These are phyloP conservation scores for Monosporascus sp. DNA, from an alignment of 2,329 filamentous ascomycete species.

Conservation along the genomic window DNA sequence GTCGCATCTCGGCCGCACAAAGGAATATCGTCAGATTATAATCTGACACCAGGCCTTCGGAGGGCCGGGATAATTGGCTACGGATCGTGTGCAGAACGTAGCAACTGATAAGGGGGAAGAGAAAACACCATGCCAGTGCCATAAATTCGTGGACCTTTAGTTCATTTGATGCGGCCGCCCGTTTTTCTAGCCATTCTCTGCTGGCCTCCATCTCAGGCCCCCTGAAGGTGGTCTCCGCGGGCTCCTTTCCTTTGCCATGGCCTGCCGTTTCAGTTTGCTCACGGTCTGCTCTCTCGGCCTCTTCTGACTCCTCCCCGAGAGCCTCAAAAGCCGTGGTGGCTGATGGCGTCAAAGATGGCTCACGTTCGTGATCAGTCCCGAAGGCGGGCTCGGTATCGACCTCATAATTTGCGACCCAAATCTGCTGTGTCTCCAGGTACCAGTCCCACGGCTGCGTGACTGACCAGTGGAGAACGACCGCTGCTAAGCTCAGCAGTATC, in stretches of 20 bases:
- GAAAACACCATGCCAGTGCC: conserved; percentile 72
- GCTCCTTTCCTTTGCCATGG: background rate
- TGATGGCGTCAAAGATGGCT: conserved; percentile 17
- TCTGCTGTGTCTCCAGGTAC: conserved; percentile 66
- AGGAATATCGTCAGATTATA: conserved; percentile 91
- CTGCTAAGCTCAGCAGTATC: conserved; percentile 71
- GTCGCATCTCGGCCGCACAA: conserved; percentile 78
- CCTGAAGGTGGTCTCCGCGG: conserved; percentile 1
- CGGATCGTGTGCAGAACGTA: conserved; percentile 79
- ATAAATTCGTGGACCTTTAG: conserved; percentile 69
- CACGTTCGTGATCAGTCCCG: conserved; percentile 40
- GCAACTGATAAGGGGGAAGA: conserved; percentile 72
- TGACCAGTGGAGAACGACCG: conserved; percentile 87
- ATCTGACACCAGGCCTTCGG: conserved; percentile 83
- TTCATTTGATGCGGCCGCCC: conserved; percentile 48
- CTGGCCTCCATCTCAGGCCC: conserved; percentile 9
- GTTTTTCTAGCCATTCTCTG: conserved; percentile 15
- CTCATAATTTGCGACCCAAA: conserved; percentile 47
- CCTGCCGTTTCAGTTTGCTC: conserved; percentile 1
- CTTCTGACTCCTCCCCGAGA: conserved; percentile 39
- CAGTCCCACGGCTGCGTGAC: conserved; percentile 84
- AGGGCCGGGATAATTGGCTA: conserved; percentile 72
- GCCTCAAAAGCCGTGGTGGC: conserved; percentile 30
- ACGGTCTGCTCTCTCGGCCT: background rate
- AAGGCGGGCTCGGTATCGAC: conserved; percentile 32